These are phyloP conservation scores for Dothideomycetes sp. DNA, from an alignment of 2,329 filamentous ascomycete species.

Conservation along the genomic window DNA sequence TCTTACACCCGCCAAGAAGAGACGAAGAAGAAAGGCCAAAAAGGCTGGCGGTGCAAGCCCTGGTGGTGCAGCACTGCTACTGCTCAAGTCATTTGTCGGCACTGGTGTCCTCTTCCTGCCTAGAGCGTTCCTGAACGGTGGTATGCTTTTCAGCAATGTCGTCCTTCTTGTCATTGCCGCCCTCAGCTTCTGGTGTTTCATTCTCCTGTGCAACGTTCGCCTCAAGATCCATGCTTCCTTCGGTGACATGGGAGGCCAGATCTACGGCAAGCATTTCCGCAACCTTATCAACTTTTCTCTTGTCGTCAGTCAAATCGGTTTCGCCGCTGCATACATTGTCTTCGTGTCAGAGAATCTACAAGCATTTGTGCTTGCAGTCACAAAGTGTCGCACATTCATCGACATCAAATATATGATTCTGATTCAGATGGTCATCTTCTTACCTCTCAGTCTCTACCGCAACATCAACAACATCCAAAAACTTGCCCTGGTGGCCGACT, in stretches of 20 bases:
- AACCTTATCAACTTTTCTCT: slow-evolving; percentile 81
- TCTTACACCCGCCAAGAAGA: slow-evolving; percentile 56
- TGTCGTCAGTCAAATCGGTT: slow-evolving; percentile 89
- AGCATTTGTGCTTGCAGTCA: slow-evolving; percentile 86
- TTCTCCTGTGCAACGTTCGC: slow-evolving; percentile 78
- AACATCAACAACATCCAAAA: slow-evolving; percentile 97
- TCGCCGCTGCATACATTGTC: slow-evolving; percentile 90
- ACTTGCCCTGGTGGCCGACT: slow-evolving; percentile 84
- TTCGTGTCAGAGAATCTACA: slow-evolving; percentile 94
- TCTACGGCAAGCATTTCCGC: slow-evolving; percentile 87
- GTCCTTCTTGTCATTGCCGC: slow-evolving; percentile 77
- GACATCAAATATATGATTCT: slow-evolving; percentile 83
- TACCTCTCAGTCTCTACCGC: slow-evolving; percentile 84
- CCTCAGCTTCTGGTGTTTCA: slow-evolving; percentile 95
- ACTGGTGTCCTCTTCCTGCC: slow-evolving; percentile 91
- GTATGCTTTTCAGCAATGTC: slow-evolving; percentile 92
- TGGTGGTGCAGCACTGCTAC: slow-evolving; percentile 67
- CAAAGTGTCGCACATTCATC: slow-evolving; percentile 74
- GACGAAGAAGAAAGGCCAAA: slow-evolving; percentile 65
- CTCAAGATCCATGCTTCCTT: slow-evolving; percentile 86
- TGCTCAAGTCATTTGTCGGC: slow-evolving; percentile 96
- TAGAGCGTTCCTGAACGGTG: slow-evolving; percentile 86
- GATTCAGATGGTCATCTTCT: slow-evolving; percentile 89
- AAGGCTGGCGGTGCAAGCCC: slow-evolving; percentile 67
- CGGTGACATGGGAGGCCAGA: slow-evolving; percentile 85